Conservation (phyloP, 139 green algal species). For the Micromonas pusilla region DNA sequence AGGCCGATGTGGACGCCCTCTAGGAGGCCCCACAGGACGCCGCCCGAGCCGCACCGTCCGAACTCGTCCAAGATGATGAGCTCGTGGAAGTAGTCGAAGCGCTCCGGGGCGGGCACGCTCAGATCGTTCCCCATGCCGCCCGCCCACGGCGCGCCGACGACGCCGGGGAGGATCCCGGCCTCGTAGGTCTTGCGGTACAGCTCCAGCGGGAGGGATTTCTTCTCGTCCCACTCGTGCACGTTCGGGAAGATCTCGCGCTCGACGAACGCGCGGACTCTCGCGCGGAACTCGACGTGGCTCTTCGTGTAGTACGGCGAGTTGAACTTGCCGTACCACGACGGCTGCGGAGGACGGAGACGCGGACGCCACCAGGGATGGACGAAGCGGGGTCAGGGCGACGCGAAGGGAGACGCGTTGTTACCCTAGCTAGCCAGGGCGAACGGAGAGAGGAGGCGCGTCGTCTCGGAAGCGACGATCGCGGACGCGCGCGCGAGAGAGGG, state of each 20-base stretch:
- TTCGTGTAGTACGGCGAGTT: constrained; percentile 37
- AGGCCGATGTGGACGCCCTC: constrained; percentile 39
- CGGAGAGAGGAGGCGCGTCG: background rate
- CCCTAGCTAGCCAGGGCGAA: background rate
- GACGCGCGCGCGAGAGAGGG: background rate
- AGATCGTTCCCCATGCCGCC: background rate
- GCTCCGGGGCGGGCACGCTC: background rate
- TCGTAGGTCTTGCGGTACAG: constrained; percentile 31
- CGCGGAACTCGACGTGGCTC: constrained; percentile 27
- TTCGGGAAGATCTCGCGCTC: constrained; percentile 26
- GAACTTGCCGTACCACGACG: constrained; percentile 33
- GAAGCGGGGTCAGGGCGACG: background rate
- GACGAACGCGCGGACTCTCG: constrained; percentile 33
- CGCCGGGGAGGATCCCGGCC: constrained; percentile 30
- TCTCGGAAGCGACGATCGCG: background rate
- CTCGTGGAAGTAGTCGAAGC: constrained; percentile 30
- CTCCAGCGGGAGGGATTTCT: constrained; percentile 33
- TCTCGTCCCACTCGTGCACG: constrained; percentile 35
- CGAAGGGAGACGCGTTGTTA: background rate
- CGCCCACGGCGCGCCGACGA: constrained; percentile 34
- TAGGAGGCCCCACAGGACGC: constrained; percentile 38
- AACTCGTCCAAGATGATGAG: constrained; percentile 40
- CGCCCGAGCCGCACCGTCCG: constrained; percentile 32
- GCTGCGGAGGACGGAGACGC: constrained; percentile 5
- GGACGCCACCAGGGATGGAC: background rate